A percentile compares a stretch with the other conserved stretches of the same genome.
Conservation (phyloP, 257 asterid genomes). For the Fraxinus americana region DNA sequence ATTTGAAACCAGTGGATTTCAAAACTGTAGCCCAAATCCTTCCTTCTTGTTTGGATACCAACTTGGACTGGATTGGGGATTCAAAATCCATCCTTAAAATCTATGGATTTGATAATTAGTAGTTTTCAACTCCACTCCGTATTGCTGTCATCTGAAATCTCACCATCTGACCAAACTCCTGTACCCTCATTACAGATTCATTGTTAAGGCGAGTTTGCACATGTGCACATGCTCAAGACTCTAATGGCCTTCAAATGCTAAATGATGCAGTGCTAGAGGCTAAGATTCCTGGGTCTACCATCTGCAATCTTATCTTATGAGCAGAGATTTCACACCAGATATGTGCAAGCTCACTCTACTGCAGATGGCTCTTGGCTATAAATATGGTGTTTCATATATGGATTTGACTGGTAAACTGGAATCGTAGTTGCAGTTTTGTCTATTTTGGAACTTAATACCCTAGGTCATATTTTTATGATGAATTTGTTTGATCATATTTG, state of each 20-base stretch:
- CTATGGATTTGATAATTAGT: neutral
- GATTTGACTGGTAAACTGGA: neutral
- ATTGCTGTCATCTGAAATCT: neutral
- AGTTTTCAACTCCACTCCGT: neutral
- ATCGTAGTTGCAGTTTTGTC: neutral
- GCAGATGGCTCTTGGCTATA: neutral
- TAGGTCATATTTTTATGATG: neutral
- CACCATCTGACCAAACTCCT: neutral
- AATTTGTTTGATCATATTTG: neutral
- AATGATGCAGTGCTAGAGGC: neutral
- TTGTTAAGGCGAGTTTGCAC: neutral
- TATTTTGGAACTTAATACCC: neutral
- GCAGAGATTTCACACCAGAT: neutral
- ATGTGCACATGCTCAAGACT: neutral
- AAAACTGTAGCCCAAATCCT: neutral
- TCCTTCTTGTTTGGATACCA: neutral
- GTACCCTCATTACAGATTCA: neutral
- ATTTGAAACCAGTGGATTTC: neutral
- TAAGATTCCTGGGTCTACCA: neutral
- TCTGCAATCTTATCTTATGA: neutral
- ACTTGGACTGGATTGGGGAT: constrained; percentile 8
- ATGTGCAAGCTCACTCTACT: neutral
- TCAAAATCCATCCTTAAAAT: neutral
- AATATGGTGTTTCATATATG: neutral
- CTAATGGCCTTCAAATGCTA: neutral